phyloP scores from a whole-genome alignment of 306 rosid genomes.

The Abrus pulchellus region DNA sequence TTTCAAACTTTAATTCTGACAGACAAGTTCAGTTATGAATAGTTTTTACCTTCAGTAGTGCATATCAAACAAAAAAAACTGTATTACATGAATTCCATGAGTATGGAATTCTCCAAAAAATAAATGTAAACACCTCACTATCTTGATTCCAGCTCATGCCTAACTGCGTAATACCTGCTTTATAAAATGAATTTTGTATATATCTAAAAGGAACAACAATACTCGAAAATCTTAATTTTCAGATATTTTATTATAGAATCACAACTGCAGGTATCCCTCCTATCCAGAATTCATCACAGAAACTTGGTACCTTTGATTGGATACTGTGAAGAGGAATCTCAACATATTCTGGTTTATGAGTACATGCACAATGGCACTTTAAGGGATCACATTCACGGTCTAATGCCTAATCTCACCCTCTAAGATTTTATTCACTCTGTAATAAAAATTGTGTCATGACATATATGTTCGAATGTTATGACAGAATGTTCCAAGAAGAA shows the following conservation, averaged over 20 bases:
- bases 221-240: conserved; percentile 34
- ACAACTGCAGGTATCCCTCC: conserved; percentile 79
- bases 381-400: conserved; percentile 82
- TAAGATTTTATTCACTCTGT: conserved; percentile 23
- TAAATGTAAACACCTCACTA: neutral
- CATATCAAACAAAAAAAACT: conserved; percentile 24
- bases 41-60: neutral
- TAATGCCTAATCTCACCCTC: conserved; percentile 45
- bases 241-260: conserved; percentile 43
- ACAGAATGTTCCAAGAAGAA: conserved; percentile 63
- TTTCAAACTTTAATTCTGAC: conserved; percentile 23
- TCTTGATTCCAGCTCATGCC: conserved; percentile 3
- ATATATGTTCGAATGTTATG: conserved; percentile 37
- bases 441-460: conserved; percentile 27
- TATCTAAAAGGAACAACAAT: neutral
- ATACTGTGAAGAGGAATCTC: conserved; percentile 84
- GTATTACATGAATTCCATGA: conserved; percentile 27
- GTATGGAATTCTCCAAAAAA: conserved; percentile 6
- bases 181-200: conserved; percentile 9
- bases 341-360: conserved; percentile 78
- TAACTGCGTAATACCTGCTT: conserved; percentile 11
- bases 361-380: conserved; percentile 92
- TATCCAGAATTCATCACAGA: conserved; percentile 91
- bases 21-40: neutral
- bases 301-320: conserved; percentile 94